A percentile compares a stretch with the other conserved stretches of the same genome.
These are phyloP conservation scores for Solanum medicagineum DNA, from an alignment of 257 asterid species.

Conservation along the genomic window DNA sequence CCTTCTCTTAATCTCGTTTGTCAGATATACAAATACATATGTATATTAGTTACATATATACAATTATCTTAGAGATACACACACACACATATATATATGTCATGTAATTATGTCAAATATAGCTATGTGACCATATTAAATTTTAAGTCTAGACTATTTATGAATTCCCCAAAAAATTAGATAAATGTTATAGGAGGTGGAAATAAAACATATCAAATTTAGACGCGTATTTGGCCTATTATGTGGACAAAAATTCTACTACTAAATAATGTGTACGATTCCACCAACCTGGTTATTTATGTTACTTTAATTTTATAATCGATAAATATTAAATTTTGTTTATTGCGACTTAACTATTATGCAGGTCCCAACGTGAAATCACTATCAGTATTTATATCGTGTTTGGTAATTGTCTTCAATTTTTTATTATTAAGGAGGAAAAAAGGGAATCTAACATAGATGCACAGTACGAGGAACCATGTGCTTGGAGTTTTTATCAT, in stretches of 20 bases:
- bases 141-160: too few relatives aligned
- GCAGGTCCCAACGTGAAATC: neutral
- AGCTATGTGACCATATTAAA: too few relatives aligned
- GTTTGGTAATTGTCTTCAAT: neutral
- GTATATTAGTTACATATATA: too few relatives aligned
- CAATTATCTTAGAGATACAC: too few relatives aligned
- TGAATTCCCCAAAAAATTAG: too few relatives aligned
- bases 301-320: neutral
- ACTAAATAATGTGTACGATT: neutral
- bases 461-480: neutral
- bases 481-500: neutral
- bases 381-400: neutral
- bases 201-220: too few relatives aligned
- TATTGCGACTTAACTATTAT: neutral
- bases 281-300: neutral
- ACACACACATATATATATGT: too few relatives aligned
- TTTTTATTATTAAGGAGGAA: neutral
- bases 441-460: neutral
- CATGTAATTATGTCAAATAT: too few relatives aligned
- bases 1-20: too few relatives aligned
- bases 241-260: neutral
- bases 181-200: too few relatives aligned
- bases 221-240: too few relatives aligned
- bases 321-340: neutral
- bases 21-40: too few relatives aligned